These are phyloP conservation scores for Stagonosporopsis cucurbitacearum DNA, from an alignment of 2,329 filamentous ascomycete species.

Conservation along the genomic window DNA sequence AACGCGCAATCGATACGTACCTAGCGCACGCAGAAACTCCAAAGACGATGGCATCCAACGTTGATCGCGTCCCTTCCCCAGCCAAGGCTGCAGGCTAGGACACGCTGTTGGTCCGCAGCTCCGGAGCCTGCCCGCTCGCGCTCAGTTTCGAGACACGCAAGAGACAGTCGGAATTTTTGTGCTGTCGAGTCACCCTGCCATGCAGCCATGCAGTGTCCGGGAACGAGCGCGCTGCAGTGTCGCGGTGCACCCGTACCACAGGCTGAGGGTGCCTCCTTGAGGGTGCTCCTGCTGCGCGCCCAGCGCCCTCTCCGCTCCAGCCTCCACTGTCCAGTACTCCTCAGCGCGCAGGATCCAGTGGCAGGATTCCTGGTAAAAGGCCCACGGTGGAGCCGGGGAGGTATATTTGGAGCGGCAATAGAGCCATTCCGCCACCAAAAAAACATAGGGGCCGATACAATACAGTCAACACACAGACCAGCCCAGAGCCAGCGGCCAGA, in stretches of 20 bases:
- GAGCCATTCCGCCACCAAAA: neutral
- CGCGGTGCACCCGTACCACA: neutral
- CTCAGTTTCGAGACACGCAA: slow-evolving; percentile 7
- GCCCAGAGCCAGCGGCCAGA: neutral
- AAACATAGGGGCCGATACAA: slow-evolving; percentile 21
- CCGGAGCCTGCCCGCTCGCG: slow-evolving; percentile 9
- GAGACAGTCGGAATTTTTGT: neutral
- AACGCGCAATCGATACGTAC: slow-evolving; percentile 36
- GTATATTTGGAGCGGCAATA: slow-evolving; percentile 16
- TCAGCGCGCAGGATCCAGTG: slow-evolving; percentile 11
- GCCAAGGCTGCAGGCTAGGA: slow-evolving; percentile 2
- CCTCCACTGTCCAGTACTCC: too few relatives aligned
- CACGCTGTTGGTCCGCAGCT: slow-evolving; percentile 15
- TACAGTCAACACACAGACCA: slow-evolving; percentile 29
- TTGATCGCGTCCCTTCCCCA: slow-evolving; percentile 12
- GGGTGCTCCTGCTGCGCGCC: slow-evolving; percentile 10
- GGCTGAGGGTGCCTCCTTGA: slow-evolving; percentile 7
- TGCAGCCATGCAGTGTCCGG: slow-evolving; percentile 8
- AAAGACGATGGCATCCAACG: slow-evolving; percentile 7
- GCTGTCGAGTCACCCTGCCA: slow-evolving; percentile 16
- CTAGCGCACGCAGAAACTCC: neutral
- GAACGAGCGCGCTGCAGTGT: neutral
- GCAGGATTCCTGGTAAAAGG: too few relatives aligned
- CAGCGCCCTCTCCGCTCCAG: too few relatives aligned
- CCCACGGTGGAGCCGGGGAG: slow-evolving; percentile 18